Base-by-base conservation (phyloP, 1,139 yeast genomes). In the Kodamaea sp. region DNA sequence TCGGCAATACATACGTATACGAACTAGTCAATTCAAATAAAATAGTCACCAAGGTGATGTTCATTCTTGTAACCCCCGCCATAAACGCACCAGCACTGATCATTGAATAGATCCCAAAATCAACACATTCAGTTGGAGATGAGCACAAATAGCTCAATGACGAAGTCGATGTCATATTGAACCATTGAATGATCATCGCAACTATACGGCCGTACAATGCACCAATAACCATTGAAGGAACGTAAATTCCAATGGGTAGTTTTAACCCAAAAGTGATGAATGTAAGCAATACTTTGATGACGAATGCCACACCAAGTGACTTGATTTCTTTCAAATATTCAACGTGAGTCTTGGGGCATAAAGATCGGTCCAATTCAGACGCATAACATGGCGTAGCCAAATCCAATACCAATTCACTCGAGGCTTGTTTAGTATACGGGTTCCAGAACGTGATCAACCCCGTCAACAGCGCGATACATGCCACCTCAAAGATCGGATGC, bases 21-120 rank as follows among this genome's bases (percentile, higher is more conserved):
- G 81, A 73, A 24, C 82, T 78, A 1, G 85, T 79, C 36, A 79
- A 58, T 50, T 79, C 85, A 54, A 79, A 79, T 41, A 79, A 54
- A 37, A 79, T 79, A 7, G 78, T 78, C 1, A 80, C 82, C 34
- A 79, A 57, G 1, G 84, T 77, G 31, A 79, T 75, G 42, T 79
- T 79, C 85, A 79, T 79, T 44, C 84, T 62, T 1, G 85, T 79
- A 3, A 79, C 78, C 2, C 85, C 85, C 0, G 84, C 85, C 80
- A 79, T 76, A 45, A 78, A 78, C 1, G 84, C 81, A 4, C 84
- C 85, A 0, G 84, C 84, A 7, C 81, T 75, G 2, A 79, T 78
- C 79, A 79, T 77, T 4, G 84, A 74, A 54, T 79, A 79, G n/a
- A 78, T 75, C 0, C 84, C 85, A 42, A 78, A 63, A 44, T 73